Conservation (phyloP, 2,329 filamentous ascomycete genomes). For the Teratosphaeria epicoccoides region DNA sequence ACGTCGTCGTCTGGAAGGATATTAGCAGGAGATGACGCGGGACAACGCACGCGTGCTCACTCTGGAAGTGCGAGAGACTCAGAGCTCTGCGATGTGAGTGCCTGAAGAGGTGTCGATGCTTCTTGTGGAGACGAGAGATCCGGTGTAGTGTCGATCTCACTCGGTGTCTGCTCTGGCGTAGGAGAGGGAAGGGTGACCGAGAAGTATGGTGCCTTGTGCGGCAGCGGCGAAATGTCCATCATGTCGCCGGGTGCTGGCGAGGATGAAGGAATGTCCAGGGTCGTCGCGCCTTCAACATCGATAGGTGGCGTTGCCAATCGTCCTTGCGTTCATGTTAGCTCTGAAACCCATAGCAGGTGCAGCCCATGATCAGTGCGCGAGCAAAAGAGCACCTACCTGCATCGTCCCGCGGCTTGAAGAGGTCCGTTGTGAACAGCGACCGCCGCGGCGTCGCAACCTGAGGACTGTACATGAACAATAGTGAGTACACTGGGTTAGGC, state of each 20-base stretch:
- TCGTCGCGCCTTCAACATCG: slow-evolving; percentile 61
- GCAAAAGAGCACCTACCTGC: slow-evolving; percentile 19
- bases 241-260: slow-evolving; percentile 63
- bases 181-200: slow-evolving; percentile 63
- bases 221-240: slow-evolving; percentile 91
- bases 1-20: slow-evolving; percentile 18
- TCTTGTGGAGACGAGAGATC: slow-evolving; percentile 24
- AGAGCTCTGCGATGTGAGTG: slow-evolving; percentile 10
- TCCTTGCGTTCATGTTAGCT: slow-evolving; percentile 26
- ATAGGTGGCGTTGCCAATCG: slow-evolving; percentile 35
- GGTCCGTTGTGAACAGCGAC: slow-evolving; percentile 67
- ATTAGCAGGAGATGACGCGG: background rate
- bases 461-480: slow-evolving; percentile 47
- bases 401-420: slow-evolving; percentile 43
- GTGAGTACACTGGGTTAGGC: slow-evolving; percentile 16
- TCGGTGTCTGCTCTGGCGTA: slow-evolving; percentile 47
- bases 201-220: slow-evolving; percentile 64
- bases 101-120: slow-evolving; percentile 5
- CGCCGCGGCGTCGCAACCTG: slow-evolving; percentile 72
- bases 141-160: slow-evolving; percentile 23
- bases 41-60: slow-evolving; percentile 13
- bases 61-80: slow-evolving; percentile 19
- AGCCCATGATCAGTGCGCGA: background rate
- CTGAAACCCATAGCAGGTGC: background rate
- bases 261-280: slow-evolving; percentile 68